A percentile compares a stretch with the other conserved stretches of the same genome.
Conservation (phyloP, 306 rosid genomes). For the Begonia masoniana region DNA sequence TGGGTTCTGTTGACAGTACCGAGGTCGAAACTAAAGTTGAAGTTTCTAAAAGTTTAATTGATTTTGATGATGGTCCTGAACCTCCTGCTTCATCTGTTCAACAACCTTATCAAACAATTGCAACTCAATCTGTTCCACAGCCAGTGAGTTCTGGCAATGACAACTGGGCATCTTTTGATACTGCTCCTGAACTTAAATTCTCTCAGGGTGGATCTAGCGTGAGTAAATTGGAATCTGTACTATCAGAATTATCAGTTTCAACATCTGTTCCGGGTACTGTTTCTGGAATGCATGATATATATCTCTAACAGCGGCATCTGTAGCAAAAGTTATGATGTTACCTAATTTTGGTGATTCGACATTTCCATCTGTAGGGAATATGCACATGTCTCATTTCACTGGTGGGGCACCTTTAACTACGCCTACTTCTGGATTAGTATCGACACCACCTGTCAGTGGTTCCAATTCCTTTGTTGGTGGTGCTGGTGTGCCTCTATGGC, state of each 20-base stretch:
- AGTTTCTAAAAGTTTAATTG: conserved; percentile 72
- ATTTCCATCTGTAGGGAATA: conserved; percentile 30
- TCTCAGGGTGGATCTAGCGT: conserved; percentile 39
- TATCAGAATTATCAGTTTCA: conserved; percentile 54
- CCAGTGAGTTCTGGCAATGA: conserved; percentile 28
- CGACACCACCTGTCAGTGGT: conserved; percentile 11
- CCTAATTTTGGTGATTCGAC: conserved; percentile 18
- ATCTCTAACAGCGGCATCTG: conserved; percentile 12
- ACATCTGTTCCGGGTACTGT: conserved; percentile 30
- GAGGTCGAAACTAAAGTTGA: conserved; percentile 59
- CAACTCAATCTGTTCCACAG: conserved; percentile 38
- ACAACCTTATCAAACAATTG: conserved; percentile 45
- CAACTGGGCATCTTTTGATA: conserved; percentile 97
- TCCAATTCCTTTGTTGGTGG: conserved; percentile 11
- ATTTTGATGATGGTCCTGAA: conserved; percentile 70
- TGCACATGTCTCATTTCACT: conserved; percentile 18
- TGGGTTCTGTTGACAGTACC: conserved; percentile 49
- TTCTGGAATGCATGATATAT: conserved; percentile 20
- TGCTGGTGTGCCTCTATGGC: conserved; percentile 44
- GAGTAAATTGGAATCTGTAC: conserved; percentile 56
- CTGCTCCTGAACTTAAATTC: conserved; percentile 31
- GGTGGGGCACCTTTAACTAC: conserved; percentile 27
- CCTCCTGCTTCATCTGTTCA: conserved; percentile 43
- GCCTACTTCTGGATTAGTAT: conserved; percentile 1
- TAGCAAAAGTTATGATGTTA: conserved; percentile 21